phyloP scores from a whole-genome alignment of 1,284 basidiomycete genomes.

The Vanrija pseudolonga region DNA sequence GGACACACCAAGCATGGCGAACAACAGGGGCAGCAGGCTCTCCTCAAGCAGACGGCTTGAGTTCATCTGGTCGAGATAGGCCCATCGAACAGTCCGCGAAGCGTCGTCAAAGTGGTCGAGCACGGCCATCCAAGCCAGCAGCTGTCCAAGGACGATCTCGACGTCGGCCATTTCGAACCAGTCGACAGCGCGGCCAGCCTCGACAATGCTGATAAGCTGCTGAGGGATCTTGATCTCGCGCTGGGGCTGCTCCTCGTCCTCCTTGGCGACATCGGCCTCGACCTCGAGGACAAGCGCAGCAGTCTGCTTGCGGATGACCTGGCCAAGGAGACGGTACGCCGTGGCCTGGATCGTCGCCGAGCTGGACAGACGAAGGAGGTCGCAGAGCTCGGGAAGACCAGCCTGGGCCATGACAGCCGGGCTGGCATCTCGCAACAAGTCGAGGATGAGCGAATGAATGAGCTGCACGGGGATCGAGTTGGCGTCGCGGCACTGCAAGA shows the following conservation, averaged over 20 bases:
- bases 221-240: conserved; percentile 55
- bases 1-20: conserved; percentile 60
- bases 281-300: conserved; percentile 70
- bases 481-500: conserved; percentile 45
- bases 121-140: conserved; percentile 86
- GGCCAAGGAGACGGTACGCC: conserved; percentile 37
- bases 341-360: conserved; percentile 35
- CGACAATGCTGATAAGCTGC: conserved; percentile 65
- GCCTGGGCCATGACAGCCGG: conserved; percentile 61
- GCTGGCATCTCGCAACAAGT: conserved; percentile 65
- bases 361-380: conserved; percentile 31
- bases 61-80: conserved; percentile 82
- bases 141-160: conserved; percentile 43
- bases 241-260: conserved; percentile 3
- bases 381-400: conserved; percentile 56
- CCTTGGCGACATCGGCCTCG: conserved; percentile 52
- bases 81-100: conserved; percentile 45
- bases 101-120: conserved; percentile 84
- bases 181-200: conserved; percentile 52
- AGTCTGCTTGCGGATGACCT: conserved; percentile 36
- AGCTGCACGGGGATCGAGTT: conserved; percentile 61
- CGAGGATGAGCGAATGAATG: conserved; percentile 64
- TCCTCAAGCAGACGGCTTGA: conserved; percentile 62
- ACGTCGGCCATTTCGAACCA: conserved; percentile 47
- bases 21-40: conserved; percentile 70